Base-by-base conservation (phyloP, 202 grass and related monocot genomes). In the Panicum virgatum region DNA sequence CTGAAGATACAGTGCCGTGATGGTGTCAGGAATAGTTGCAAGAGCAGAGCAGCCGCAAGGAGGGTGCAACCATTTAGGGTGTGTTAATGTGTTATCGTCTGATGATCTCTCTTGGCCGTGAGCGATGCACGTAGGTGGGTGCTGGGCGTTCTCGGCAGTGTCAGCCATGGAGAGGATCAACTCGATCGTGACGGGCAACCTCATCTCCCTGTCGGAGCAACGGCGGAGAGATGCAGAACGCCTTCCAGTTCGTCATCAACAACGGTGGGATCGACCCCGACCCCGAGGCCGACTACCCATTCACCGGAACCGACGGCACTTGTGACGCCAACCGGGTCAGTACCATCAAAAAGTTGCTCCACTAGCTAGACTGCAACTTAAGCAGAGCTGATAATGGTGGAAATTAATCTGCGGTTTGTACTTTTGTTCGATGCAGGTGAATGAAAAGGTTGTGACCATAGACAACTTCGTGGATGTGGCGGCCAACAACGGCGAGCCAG, bases 121-220 rank as follows among this genome's bases (percentile, higher is more conserved):
- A 27, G 23, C 6, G 19, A 6, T 66, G 34, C 8, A 25, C 58
- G 39, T 58, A 77, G 75, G n/a, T n/a, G n/a, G n/a, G n/a, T n/a
- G n/a, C n/a, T n/a, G n/a, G n/a, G n/a, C n/a, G n/a, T n/a, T n/a
- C 44, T 78, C 60, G 12, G 76, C 76, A 1, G 44, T 78, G 44
- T 60, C 59, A 15, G 76, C 76, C n/a, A 63, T 78, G 20, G 76
- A 78, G 12, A 61, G 76, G 61, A 26, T 78, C 76, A 78, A 16
- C 44, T 46, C 22, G 44, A 78, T 78, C 44, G 44, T 66, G 30
- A 78, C 60, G 12, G 61, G 76, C 2, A 66, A 22, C 44, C 76
- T 78, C 11, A 4, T 66, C n/a, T 78, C 60, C 6, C 20, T 78
- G 12, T 78, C 76, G 19, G 76, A 78, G 76, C 76, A 26, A 48